Conservation (phyloP, 441 rosid species). For the Pelargonium australe region DNA sequence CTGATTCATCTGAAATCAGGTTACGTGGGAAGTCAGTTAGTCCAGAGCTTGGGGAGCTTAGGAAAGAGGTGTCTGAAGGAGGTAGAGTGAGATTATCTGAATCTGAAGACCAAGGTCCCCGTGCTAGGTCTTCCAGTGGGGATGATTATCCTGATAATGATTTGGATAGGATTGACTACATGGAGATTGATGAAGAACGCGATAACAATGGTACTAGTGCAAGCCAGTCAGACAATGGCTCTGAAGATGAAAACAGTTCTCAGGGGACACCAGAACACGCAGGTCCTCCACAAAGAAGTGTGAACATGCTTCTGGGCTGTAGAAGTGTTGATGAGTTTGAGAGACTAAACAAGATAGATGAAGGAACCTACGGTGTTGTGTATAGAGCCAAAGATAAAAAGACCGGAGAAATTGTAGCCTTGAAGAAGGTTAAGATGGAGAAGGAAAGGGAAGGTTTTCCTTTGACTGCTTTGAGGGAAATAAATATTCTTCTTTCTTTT, state of each 20-base stretch:
- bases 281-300: conserved; percentile 62
- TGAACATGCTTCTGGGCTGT: conserved; percentile 96
- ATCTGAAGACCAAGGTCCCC: conserved; percentile 49
- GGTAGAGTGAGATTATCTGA: conserved; percentile 50
- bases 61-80: conserved; percentile 51
- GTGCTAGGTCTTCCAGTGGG: conserved; percentile 44
- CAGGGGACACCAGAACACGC: conserved; percentile 49
- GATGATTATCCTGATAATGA: conserved; percentile 41
- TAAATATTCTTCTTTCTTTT: conserved; percentile 92
- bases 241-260: conserved; percentile 45
- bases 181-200: conserved; percentile 56
- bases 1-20: conserved; percentile 37
- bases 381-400: conserved; percentile 93
- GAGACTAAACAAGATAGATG: conserved; percentile 96
- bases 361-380: conserved; percentile 98
- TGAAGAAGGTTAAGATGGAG: conserved; percentile 99
- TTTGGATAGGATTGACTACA: conserved; percentile 53
- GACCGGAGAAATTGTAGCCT: conserved; percentile 89
- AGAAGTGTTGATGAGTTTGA: conserved; percentile 98
- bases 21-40: conserved; percentile 41
- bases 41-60: conserved; percentile 54
- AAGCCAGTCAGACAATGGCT: conserved; percentile 39
- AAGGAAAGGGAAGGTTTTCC: conserved; percentile 99
- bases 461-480: conserved; percentile 86
- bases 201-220: conserved; percentile 26